Conservation (phyloP, 1,284 basidiomycete genomes). For the Paramarasmius palmivorus region DNA sequence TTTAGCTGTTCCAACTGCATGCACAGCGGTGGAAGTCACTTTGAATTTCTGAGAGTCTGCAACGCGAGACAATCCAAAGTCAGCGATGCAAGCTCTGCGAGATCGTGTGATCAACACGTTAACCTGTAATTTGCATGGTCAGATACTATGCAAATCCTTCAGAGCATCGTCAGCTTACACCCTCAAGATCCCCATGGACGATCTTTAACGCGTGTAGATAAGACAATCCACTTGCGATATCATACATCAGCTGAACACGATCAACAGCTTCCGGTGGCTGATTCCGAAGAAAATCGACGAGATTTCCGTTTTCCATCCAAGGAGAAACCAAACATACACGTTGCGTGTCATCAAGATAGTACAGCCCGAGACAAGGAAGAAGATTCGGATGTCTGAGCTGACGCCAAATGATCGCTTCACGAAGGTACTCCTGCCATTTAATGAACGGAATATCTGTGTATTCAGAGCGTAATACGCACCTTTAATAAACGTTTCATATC, state of each 20-base stretch:
- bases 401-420: conserved; percentile 2
- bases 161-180: too few relatives aligned
- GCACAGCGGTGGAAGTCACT: background rate
- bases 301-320: conserved; percentile 7
- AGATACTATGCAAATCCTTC: too few relatives aligned
- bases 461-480: background rate
- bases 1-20: background rate
- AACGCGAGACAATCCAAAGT: conserved; percentile 9
- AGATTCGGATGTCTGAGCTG: conserved; percentile 5
- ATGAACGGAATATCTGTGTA: too few relatives aligned
- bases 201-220: background rate
- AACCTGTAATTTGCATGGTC: too few relatives aligned
- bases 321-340: conserved; percentile 12
- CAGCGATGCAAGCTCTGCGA: conserved; percentile 10
- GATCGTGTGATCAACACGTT: conserved; percentile 12
- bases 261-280: background rate
- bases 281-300: background rate
- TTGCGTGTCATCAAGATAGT: conserved; percentile 8
- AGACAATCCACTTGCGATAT: background rate
- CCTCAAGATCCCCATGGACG: background rate
- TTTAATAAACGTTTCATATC: background rate
- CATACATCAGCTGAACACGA: background rate
- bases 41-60: background rate
- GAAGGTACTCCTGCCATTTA: background rate
- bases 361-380: conserved; percentile 3